Evolutionary conservation across 805 yeast species (phyloP).

Genomic region (Metschnikowia reukaufii): DNA sequence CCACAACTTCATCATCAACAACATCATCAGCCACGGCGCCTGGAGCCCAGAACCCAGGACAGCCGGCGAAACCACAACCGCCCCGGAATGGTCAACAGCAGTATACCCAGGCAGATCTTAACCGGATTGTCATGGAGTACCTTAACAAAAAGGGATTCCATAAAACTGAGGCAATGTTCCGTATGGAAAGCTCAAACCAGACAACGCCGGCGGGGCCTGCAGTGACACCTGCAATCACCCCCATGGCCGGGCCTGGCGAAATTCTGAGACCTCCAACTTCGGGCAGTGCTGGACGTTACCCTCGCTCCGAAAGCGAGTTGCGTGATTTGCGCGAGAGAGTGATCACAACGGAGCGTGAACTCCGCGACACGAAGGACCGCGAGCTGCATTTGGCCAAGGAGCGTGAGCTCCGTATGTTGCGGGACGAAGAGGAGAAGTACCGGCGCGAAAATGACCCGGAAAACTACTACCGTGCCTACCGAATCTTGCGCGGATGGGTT

Average conservation of each 20-base stretch:
- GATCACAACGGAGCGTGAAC: constrained; percentile 35
- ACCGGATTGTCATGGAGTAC: constrained; percentile 89
- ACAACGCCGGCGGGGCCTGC: constrained; percentile 53
- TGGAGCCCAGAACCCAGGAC: too few relatives aligned
- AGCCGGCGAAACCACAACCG: constrained; percentile 3
- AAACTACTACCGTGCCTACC: constrained; percentile 75
- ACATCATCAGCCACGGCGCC: too few relatives aligned
- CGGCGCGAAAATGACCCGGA: constrained; percentile 61
- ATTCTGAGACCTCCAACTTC: constrained; percentile 16
- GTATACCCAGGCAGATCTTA: constrained; percentile 82
- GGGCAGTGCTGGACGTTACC: constrained; percentile 23
- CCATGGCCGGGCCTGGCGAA: constrained; percentile 36
- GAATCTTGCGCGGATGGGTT: constrained; percentile 81
- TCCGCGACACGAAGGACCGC: constrained; percentile 40
- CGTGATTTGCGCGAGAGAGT: constrained; percentile 38
- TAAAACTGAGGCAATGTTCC: constrained; percentile 88
- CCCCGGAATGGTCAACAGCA: constrained; percentile 22
- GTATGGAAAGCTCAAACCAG: constrained; percentile 76
- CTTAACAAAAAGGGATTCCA: constrained; percentile 92
- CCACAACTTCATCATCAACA: neutral
- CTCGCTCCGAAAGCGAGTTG: constrained; percentile 33
- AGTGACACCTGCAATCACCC: constrained; percentile 45
- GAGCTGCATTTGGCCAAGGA: constrained; percentile 39
- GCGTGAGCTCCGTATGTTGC: constrained; percentile 37
- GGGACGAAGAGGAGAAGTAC: constrained; percentile 44